A percentile compares a stretch with the other conserved stretches of the same genome.
Evolutionary conservation across 345 rosid genomes (phyloP).

Genomic region (Syzygium aromaticum): DNA sequence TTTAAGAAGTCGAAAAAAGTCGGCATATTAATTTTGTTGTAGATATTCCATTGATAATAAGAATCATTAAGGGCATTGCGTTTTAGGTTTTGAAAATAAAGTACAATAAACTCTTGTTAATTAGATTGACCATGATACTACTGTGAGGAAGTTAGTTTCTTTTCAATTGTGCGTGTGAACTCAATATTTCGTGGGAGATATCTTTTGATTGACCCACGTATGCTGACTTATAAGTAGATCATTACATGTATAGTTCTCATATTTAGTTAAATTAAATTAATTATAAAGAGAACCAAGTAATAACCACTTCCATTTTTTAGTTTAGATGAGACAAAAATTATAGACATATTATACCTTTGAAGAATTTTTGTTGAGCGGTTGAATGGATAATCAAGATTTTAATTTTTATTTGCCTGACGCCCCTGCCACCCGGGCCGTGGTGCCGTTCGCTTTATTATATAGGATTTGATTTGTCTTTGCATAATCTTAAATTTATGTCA

Average conservation of each 20-base stretch:
- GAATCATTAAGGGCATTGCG: neutral
- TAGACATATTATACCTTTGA: neutral
- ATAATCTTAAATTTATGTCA: too few relatives aligned
- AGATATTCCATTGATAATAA: neutral
- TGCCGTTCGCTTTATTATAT: too few relatives aligned
- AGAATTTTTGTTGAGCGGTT: neutral
- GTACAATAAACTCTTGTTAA: neutral
- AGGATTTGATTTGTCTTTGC: too few relatives aligned
- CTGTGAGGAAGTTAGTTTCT: neutral
- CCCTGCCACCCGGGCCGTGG: too few relatives aligned
- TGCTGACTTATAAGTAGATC: neutral
- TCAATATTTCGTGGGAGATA: neutral
- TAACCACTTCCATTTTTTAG: neutral
- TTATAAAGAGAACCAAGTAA: neutral
- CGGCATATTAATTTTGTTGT: too few relatives aligned
- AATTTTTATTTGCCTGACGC: too few relatives aligned
- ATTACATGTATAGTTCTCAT: too few relatives aligned
- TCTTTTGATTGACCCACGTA: neutral
- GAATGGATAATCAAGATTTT: too few relatives aligned
- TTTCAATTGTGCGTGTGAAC: neutral
- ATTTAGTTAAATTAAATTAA: too few relatives aligned
- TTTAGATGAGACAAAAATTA: neutral
- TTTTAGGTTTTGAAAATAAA: neutral
- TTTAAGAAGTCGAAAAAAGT: neutral
- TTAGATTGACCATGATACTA: neutral